Base-by-base conservation (phyloP, 2,329 filamentous ascomycete genomes). In the Diaporthe nobilis region DNA sequence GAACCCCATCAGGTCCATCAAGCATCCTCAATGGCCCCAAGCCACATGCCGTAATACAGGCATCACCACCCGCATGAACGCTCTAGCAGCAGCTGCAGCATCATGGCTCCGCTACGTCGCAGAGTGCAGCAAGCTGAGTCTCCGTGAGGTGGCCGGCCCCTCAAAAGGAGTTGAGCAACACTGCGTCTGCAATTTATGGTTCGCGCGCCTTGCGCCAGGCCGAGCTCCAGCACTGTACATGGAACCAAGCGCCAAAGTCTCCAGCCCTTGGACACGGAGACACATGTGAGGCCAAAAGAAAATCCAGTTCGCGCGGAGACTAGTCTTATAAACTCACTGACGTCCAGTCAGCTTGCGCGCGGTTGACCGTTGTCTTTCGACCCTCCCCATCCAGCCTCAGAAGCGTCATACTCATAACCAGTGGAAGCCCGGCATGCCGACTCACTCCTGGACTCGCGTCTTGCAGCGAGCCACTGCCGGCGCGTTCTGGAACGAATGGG, bases 1-100 rank as follows among this genome's bases (percentile, higher is more conserved):
- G 65, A 55, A 70, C 31, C 47, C 28, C 47, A 68, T 68, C 63
- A 51, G 28, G 44, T 31, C 63, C 47, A 53, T 68, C 63, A 39
- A 34, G 44, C 31, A 53, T 37, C 25, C 22, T 39, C 34, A 51
- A 42, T 42, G 22, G 65, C 22, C 44, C 47, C 22, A 49, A 70
- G 49, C 65, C 9, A 70, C 65, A 39, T 70, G 72, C 73, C 71
- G 73, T 71, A 75, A 73, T 71, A 75, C 73, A 70, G 73, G 73
- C 75, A 55, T 71, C 73, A 73, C 68, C 63, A 51, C 57, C 57
- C 72, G 65, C 73, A 72, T 67, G 44, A 68, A 58, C 42, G 73
- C 67, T 65, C 75, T 68, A 55, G 37, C 58, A 75, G 51, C 60
- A 58, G 51, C 60, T 65, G 75, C 72, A 75, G 49, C 68, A 57